Conservation (phyloP, 495 filamentous ascomycete genomes). For the Podospora didyma region DNA sequence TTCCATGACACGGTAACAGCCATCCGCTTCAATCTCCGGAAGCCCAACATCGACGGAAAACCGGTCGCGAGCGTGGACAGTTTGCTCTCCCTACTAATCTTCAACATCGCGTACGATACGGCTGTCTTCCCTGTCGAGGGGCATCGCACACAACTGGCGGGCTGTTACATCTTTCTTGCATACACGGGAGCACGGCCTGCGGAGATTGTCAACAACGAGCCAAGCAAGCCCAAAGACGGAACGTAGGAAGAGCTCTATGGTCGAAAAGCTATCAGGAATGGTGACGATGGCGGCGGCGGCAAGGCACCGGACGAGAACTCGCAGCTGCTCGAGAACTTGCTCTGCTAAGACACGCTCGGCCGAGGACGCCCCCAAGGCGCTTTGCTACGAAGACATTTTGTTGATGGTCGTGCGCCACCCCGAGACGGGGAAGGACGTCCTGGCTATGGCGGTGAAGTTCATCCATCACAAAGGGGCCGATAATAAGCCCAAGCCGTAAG, state of each 20-base stretch:
- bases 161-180: constrained; percentile 14
- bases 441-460: constrained; percentile 22
- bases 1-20: constrained; percentile 24
- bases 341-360: constrained; percentile 1
- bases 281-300: neutral
- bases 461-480: constrained; percentile 8
- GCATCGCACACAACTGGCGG: constrained; percentile 11
- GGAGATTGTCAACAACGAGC: constrained; percentile 20
- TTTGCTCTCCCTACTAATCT: constrained; percentile 21
- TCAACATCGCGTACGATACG: constrained; percentile 26
- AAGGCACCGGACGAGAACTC: constrained; percentile 4
- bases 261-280: neutral
- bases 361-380: constrained; percentile 16
- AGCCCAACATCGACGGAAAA: constrained; percentile 26
- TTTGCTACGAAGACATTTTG: constrained; percentile 27
- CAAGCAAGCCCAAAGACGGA: constrained; percentile 13
- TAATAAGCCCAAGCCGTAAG: neutral
- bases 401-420: constrained; percentile 24
- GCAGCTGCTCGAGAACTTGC: constrained; percentile 6
- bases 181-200: constrained; percentile 17
- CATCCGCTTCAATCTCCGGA: constrained; percentile 24
- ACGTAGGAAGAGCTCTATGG: constrained; percentile 15
- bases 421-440: constrained; percentile 16
- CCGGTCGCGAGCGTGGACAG: constrained; percentile 22
- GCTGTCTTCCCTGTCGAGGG: constrained; percentile 20